phyloP scores from a whole-genome alignment of 192 early-diverging fungal genomes.

The Haplosporangium gracile region DNA sequence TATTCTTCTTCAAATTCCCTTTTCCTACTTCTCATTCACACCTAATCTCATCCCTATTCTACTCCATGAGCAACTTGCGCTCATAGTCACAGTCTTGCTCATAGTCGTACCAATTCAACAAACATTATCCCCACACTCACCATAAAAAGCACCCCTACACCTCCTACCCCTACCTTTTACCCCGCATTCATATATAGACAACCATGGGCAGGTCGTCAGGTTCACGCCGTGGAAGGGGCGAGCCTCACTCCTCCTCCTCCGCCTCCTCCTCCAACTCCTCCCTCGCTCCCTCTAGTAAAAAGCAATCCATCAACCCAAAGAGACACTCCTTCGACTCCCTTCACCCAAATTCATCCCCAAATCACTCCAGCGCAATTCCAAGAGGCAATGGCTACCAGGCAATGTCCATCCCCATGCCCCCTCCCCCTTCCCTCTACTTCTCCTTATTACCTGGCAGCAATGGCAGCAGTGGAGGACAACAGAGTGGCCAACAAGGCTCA shows the following conservation, averaged over 20 bases:
- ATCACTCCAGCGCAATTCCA: constrained; percentile 23
- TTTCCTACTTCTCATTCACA: not conserved
- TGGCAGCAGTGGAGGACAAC: not conserved
- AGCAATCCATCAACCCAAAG: constrained; percentile 17
- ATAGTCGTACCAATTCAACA: not conserved
- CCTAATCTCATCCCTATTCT: no score
- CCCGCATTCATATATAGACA: not conserved
- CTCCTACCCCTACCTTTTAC: not conserved
- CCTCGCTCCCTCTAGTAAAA: constrained; percentile 1
- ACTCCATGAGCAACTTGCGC: not conserved
- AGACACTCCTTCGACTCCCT: constrained; percentile 27
- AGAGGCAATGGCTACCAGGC: constrained; percentile 50
- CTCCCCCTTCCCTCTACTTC: constrained; percentile 29
- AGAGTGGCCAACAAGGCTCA: not conserved
- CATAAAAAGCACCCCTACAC: not conserved
- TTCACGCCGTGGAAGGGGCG: not conserved
- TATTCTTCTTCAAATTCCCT: not conserved
- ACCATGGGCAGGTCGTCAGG: not conserved
- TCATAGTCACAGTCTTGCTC: no score
- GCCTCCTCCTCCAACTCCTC: constrained; percentile 1
- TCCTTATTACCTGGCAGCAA: constrained; percentile 22
- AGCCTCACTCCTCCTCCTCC: constrained; percentile 8
- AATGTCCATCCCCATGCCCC: constrained; percentile 50
- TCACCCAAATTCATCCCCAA: constrained; percentile 6
- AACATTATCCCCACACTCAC: not conserved